Evolutionary conservation across 768 basidiomycete genomes (phyloP).

Genomic region (Sporobolomyces phaffii): DNA sequence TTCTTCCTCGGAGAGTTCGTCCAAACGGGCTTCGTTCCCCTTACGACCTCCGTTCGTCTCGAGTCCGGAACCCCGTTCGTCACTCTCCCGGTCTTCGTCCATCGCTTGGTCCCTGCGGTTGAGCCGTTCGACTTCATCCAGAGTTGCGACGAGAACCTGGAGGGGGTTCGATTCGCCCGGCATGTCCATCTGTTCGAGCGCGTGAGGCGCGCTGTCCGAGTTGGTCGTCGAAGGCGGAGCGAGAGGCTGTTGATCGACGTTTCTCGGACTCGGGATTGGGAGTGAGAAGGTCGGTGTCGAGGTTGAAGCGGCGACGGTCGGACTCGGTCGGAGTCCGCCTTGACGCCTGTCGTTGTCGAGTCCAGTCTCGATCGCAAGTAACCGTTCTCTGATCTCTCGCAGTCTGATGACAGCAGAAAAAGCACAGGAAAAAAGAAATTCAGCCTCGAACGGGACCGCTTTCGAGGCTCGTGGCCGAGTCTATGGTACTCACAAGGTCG

Average conservation of each 20-base stretch:
- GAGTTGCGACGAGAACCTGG: constrained; percentile 26
- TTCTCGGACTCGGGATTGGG: background rate
- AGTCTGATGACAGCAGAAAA: background rate
- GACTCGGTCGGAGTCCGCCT: background rate
- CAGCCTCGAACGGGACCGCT: no score
- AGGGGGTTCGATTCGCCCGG: constrained; percentile 22
- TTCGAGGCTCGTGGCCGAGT: no score
- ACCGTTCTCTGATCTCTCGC: constrained; percentile 22
- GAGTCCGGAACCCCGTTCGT: background rate
- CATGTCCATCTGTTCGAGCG: constrained; percentile 13
- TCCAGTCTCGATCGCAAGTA: constrained; percentile 20
- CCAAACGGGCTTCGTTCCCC: background rate
- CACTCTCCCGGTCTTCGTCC: background rate
- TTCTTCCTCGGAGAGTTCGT: constrained; percentile 2
- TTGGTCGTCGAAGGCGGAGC: background rate
- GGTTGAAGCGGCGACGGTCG: background rate
- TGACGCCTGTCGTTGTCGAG: constrained; percentile 21
- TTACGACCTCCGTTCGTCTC: background rate
- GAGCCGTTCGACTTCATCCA: constrained; percentile 21
- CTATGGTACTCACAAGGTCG: background rate
- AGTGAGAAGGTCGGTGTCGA: background rate
- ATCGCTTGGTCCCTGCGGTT: constrained; percentile 16
- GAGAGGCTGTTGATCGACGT: background rate
- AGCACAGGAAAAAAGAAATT: no score
- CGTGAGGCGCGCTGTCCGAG: background rate